phyloP scores from a whole-genome alignment of 768 basidiomycete genomes.

The Leccinum subgranulosum region DNA sequence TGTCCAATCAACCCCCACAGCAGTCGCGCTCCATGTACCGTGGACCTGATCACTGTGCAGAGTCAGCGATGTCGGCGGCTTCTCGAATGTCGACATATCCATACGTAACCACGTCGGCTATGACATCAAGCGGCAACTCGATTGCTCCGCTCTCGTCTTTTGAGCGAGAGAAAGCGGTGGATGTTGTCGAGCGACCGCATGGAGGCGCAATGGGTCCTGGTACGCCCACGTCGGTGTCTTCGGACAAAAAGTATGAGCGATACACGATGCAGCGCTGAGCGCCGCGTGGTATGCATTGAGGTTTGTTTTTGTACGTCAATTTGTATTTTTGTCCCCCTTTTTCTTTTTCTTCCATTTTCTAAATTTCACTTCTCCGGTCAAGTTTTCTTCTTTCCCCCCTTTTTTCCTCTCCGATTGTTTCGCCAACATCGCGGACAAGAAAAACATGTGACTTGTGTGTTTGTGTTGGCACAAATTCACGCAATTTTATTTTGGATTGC shows the following conservation, averaged over 20 bases:
- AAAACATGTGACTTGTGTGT: neutral
- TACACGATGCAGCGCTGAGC: constrained; percentile 26
- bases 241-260: constrained; percentile 35
- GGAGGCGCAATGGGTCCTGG: constrained; percentile 25
- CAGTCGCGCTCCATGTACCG: constrained; percentile 29
- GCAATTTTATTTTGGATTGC: neutral
- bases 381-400: neutral
- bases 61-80: constrained; percentile 32
- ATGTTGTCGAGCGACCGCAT: constrained; percentile 13
- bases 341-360: constrained; percentile 1
- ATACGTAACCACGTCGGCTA: constrained; percentile 39
- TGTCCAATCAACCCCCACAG: constrained; percentile 27
- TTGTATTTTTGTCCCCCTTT: constrained; percentile 5
- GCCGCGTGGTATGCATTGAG: neutral
- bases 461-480: neutral
- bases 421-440: neutral
- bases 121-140: constrained; percentile 30
- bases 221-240: constrained; percentile 38
- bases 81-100: constrained; percentile 34
- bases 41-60: constrained; percentile 27
- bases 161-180: constrained; percentile 55
- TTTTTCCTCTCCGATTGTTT: neutral
- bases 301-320: neutral
- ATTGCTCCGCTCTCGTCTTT: constrained; percentile 40
- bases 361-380: neutral